Base-by-base conservation (phyloP, 225 moss, liverwort and hornwort species). In the Asterella californica region DNA sequence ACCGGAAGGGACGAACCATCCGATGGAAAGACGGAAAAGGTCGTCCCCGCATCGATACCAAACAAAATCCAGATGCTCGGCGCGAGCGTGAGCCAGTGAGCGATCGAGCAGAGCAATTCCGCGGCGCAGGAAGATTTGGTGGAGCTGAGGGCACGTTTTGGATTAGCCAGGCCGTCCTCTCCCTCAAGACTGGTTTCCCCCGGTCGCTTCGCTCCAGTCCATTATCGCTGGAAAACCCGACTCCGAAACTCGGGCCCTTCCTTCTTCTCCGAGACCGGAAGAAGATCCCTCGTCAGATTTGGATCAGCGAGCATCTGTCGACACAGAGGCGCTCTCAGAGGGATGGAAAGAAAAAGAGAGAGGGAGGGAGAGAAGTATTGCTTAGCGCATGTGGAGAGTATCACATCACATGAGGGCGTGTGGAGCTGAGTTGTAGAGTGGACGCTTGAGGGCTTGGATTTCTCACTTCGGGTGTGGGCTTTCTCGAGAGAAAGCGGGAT, bases 361-460 rank as follows among this genome's bases (percentile, higher is more conserved):
- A 71, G 47, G 2, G 47, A 46, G 47, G 0, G 47, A 46, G 22
- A 24, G 18, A 9, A 7, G 10, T 18, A 27, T 27, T 30, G 63
- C 63, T n/a, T 30, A 24, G 29, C 25, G 42, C 70, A 45, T 70
- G 42, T 36, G 70, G 70, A 70, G 70, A 42, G 38, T 21, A 69
- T 68, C 37, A 38, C 69, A 70, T 22, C 70, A 70, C 45, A 24
- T 42, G 45, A 27, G n/a, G 71, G 71, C 71, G 46, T 71, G 46
- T 71, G 71, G 71, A 71, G 71, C 46, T 71, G 42, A 71, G 71
- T 71, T 70, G 38, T 27, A 65, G 65, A 65, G 32, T 65, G 17
- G 57, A 57, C 2, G 7, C 57, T 57, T 24, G 17, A 71, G 47
- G 71, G 71, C 25, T 24, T n/a, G 22, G 10, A 46, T n/a, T 47